These are phyloP conservation scores for Penicillium verrucosum DNA, from an alignment of 2,329 filamentous ascomycete genomes.

Conservation along the genomic window DNA sequence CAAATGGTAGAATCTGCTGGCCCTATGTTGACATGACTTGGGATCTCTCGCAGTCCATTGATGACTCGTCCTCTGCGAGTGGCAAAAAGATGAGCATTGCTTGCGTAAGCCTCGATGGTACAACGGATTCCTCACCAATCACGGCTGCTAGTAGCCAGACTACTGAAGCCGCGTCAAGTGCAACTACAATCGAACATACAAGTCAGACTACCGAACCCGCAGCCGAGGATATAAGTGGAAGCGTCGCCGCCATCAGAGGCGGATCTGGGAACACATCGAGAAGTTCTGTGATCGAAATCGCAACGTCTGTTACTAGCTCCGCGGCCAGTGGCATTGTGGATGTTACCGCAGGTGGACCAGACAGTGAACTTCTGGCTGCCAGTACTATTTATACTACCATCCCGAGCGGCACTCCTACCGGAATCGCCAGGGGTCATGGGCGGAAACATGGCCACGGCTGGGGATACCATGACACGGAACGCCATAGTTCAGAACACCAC, in stretches of 20 bases:
- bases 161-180: neutral
- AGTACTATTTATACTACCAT: neutral
- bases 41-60: constrained; percentile 39
- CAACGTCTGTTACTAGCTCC: neutral
- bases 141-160: neutral
- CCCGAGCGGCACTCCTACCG: neutral
- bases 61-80: neutral
- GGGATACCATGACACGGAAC: neutral
- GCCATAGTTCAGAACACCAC: neutral
- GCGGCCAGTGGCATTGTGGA: too few relatives aligned
- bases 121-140: neutral
- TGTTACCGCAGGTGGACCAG: too few relatives aligned
- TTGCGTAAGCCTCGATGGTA: neutral
- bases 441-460: neutral
- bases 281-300: neutral
- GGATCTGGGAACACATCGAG: neutral
- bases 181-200: neutral
- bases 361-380: too few relatives aligned
- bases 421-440: neutral
- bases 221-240: neutral
- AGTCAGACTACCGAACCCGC: neutral
- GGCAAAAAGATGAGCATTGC: neutral
- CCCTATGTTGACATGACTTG: constrained; percentile 42
- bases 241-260: neutral
- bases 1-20: constrained; percentile 57